Evolutionary conservation across 2,329 filamentous ascomycete species (phyloP).

Genomic region (Sclerotinia glacialis): DNA sequence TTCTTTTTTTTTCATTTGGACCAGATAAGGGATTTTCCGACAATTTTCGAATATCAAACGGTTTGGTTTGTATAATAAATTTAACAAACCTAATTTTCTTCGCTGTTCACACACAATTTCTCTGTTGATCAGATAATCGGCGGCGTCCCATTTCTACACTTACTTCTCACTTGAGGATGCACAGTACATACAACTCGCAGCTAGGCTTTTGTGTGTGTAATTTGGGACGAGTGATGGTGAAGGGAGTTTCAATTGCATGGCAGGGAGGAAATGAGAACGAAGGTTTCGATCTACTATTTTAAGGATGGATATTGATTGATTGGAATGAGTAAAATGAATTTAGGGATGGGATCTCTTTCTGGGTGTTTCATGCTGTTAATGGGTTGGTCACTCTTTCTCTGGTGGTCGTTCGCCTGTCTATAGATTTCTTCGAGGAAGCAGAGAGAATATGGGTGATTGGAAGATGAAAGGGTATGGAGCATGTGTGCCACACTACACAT

Average conservation of each 20-base stretch:
- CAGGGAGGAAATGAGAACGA: background rate
- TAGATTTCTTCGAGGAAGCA: background rate
- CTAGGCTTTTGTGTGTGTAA: constrained; percentile 4
- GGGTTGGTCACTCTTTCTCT: background rate
- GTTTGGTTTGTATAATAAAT: constrained; percentile 19
- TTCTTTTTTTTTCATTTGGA: background rate
- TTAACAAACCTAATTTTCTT: background rate
- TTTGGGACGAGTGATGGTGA: background rate
- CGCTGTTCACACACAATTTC: background rate
- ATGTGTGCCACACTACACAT: background rate
- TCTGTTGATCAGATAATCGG: constrained; percentile 1
- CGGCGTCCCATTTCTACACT: background rate
- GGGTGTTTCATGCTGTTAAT: background rate
- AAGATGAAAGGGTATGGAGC: background rate
- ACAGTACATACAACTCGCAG: background rate
- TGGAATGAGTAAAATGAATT: constrained; percentile 9
- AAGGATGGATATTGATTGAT: constrained; percentile 12
- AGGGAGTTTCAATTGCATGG: constrained; percentile 8
- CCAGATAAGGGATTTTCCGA: background rate
- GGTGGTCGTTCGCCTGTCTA: background rate
- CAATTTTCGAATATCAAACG: constrained; percentile 2
- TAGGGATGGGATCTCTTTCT: background rate
- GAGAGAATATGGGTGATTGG: background rate
- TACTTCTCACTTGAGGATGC: background rate
- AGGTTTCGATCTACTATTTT: background rate